A percentile compares a stretch with the other conserved stretches of the same genome.
Evolutionary conservation across 305 asterid genomes (phyloP).

Genomic region (Andrographis paniculata): DNA sequence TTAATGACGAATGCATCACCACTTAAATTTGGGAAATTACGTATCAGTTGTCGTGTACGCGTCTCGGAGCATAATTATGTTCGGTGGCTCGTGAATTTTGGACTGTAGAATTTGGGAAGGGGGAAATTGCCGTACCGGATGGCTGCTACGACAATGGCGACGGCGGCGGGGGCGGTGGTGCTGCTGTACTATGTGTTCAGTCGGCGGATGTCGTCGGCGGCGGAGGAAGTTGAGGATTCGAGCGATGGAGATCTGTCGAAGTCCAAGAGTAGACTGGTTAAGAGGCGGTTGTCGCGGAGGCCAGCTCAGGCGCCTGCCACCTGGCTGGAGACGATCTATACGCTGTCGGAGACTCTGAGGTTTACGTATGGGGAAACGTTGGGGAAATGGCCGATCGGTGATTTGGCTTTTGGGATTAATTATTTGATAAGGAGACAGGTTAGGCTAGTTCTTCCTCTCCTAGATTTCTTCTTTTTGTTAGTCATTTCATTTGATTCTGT

Average conservation of each 20-base stretch:
- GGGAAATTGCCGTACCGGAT: conserved; percentile 39
- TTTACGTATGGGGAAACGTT: conserved; percentile 82
- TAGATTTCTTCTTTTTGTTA: neutral
- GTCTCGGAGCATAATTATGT: no score
- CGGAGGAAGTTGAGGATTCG: conserved; percentile 31
- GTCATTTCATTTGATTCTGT: no score
- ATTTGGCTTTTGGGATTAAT: conserved; percentile 84
- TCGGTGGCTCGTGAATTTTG: neutral
- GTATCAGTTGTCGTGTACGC: no score
- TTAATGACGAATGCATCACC: no score
- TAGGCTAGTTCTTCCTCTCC: conserved; percentile 6
- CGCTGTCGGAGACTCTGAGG: conserved; percentile 73
- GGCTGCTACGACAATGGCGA: conserved; percentile 84
- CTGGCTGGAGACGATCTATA: conserved; percentile 75
- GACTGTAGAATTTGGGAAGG: no score
- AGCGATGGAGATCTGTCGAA: conserved; percentile 40
- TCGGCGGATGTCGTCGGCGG: conserved; percentile 37
- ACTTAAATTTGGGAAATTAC: no score
- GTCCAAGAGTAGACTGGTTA: conserved; percentile 48
- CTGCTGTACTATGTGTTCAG: conserved; percentile 64
- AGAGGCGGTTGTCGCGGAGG: conserved; percentile 56
- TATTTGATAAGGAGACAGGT: conserved; percentile 84
- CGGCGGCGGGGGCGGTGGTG: conserved; percentile 77
- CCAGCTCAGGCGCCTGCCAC: conserved; percentile 94
- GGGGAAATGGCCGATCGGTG: conserved; percentile 94